Base-by-base conservation (phyloP, 2,329 filamentous ascomycete genomes). In the Penicillium sp. region DNA sequence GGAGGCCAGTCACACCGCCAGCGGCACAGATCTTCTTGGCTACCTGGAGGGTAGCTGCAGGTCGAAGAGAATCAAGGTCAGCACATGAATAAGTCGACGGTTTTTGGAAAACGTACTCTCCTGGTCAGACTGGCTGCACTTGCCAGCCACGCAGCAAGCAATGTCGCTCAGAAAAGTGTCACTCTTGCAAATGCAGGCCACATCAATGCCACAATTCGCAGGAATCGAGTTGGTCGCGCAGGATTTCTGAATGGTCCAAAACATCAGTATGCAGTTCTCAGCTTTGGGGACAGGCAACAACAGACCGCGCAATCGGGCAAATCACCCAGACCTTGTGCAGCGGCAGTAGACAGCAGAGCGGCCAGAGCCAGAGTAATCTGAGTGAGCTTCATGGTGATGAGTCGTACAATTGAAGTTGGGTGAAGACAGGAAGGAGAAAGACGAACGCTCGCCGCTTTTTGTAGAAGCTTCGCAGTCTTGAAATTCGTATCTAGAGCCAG, bases 281-380 rank as follows among this genome's bases (percentile, higher is more conserved):
- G 12, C 9, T 2, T 12, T 21, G 16, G 42, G 6, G 29, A 21
- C 26, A 36, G 18, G 29, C 28, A 29, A 33, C 18, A 34, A 77
- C 81, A 65, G 76, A 85, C 83, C 58, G 83, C 82, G 62, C 79
- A 86, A 9, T 57, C 53, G 15, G 81, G 84, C 45, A 82, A 76
- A 36, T 62, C 65, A 28, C 64, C 60, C 51, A 78, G 64, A 36
- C 64, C 62, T 65, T 83, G 81, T 36, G 80, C 80, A 45, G 63
- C 58, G n/a, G 65, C 72, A 26, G 75, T 67, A 56, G 74, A 70
- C 57, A 80, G 77, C 53, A 84, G 71, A 71, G 78, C 77, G 61
- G 81, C 76, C 44, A 84, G 70, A 60, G 81, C 77, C 62, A 84
- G 70, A 56, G 77, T 67, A 58, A 81, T 68, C 62, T 79, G 61